phyloP scores from a whole-genome alignment of 1,139 yeast genomes.

The Debaryomyces nepalensis region DNA sequence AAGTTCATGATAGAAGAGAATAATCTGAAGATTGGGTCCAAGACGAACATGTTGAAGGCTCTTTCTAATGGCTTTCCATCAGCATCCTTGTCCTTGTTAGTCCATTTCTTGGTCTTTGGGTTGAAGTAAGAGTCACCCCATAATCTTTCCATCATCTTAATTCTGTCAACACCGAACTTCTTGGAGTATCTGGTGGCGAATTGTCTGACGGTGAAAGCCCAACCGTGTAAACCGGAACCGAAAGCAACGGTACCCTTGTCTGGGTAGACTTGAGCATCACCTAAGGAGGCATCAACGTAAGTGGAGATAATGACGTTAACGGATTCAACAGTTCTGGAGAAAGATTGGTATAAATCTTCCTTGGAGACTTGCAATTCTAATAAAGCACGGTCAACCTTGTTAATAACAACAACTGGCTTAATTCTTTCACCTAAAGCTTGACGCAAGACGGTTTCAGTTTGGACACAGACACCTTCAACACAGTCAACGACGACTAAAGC shows the following conservation, averaged over 20 bases:
- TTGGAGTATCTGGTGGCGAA: slow-evolving; percentile 97
- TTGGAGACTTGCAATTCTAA: slow-evolving; percentile 98
- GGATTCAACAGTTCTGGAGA: slow-evolving; percentile 98
- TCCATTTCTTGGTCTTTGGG: slow-evolving; percentile 99
- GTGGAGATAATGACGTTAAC: slow-evolving; percentile 98
- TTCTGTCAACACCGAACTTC: slow-evolving; percentile 99
- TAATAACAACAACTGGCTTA: slow-evolving; percentile 97
- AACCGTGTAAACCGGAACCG: slow-evolving; percentile 99
- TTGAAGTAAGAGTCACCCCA: slow-evolving; percentile 99
- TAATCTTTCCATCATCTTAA: slow-evolving; percentile 98
- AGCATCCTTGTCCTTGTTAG: slow-evolving; percentile 95
- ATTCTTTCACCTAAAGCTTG: slow-evolving; percentile 99
- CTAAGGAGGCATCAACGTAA: slow-evolving; percentile 86
- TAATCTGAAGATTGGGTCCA: slow-evolving; percentile 97
- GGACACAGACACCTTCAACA: slow-evolving; percentile 99
- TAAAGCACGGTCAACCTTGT: slow-evolving; percentile 99
- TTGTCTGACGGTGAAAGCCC: slow-evolving; percentile 99
- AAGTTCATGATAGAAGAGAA: slow-evolving; percentile 56
- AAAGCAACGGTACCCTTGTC: slow-evolving; percentile 99
- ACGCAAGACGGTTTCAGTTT: slow-evolving; percentile 99
- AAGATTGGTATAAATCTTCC: slow-evolving; percentile 98
- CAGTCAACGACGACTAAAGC: slow-evolving; percentile 99
- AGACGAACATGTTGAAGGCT: slow-evolving; percentile 99
- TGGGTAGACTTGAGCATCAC: slow-evolving; percentile 99
- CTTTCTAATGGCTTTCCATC: slow-evolving; percentile 96